Conservation (phyloP, 805 yeast genomes). For the Clavispora carvajalis region DNA sequence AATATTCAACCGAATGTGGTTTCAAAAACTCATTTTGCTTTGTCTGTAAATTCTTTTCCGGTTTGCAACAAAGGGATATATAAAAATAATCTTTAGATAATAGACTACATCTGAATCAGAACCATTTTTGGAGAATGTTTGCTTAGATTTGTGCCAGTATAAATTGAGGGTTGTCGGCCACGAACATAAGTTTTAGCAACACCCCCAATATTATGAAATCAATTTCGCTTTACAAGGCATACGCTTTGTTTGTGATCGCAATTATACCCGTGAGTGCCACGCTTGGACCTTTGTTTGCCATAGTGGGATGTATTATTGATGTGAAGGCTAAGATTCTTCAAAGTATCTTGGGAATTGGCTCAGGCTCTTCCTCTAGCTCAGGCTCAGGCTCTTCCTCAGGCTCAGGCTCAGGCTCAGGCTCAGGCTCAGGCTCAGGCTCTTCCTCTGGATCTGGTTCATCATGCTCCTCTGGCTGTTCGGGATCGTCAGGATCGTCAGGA, state of each 20-base stretch:
- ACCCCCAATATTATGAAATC: neutral
- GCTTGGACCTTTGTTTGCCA: neutral
- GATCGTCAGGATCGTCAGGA: no score
- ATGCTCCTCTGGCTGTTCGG: no score
- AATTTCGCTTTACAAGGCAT: neutral
- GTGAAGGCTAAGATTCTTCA: neutral
- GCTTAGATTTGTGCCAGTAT: neutral
- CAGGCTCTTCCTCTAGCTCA: neutral
- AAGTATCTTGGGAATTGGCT: neutral
- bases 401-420: neutral
- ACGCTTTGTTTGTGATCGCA: neutral
- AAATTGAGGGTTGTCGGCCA: no score
- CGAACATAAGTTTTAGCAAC: no score
- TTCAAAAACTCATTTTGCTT: neutral
- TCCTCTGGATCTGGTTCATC: neutral
- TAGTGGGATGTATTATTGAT: neutral
- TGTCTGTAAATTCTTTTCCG: neutral
- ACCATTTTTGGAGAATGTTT: neutral
- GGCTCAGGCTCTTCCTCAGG: neutral
- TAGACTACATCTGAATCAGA: neutral
- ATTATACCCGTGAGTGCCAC: neutral
- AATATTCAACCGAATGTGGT: neutral
- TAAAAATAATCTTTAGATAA: neutral
- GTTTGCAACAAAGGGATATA: neutral
- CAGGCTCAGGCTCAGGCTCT: neutral